These are phyloP conservation scores for Hydnomerulius pinastri DNA, from an alignment of 768 basidiomycete species.

Conservation along the genomic window DNA sequence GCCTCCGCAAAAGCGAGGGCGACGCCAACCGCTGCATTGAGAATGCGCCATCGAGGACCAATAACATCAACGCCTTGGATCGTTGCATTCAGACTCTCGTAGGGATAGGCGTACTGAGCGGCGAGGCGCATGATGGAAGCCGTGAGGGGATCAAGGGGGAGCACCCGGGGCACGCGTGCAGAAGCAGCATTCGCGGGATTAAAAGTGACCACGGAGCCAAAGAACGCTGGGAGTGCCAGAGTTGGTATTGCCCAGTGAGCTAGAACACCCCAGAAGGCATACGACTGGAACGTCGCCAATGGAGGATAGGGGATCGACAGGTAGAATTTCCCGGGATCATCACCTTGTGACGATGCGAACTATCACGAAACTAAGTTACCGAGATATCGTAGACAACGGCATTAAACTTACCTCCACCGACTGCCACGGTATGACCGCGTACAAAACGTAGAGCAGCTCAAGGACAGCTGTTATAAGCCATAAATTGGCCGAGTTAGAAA, in stretches of 20 bases:
- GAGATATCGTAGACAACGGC: not conserved
- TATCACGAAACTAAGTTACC: constrained; percentile 9
- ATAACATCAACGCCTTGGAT: constrained; percentile 52
- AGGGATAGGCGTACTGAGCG: constrained; percentile 60
- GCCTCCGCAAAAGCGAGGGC: constrained; percentile 74
- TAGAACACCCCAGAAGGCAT: constrained; percentile 54
- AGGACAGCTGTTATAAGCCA: constrained; percentile 53
- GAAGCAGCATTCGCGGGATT: constrained; percentile 40
- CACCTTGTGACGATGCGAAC: constrained; percentile 17
- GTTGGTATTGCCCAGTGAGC: constrained; percentile 66
- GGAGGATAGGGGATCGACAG: constrained; percentile 51
- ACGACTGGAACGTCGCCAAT: constrained; percentile 42
- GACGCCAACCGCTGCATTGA: constrained; percentile 54
- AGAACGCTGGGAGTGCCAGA: constrained; percentile 55
- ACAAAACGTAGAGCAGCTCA: constrained; percentile 57
- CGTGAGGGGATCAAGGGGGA: constrained; percentile 60
- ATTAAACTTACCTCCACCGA: constrained; percentile 40
- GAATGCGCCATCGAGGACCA: constrained; percentile 55
- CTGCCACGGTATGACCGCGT: constrained; percentile 56
- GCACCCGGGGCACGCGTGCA: constrained; percentile 20
- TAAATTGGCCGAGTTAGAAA: constrained; percentile 68
- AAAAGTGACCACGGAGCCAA: constrained; percentile 67
- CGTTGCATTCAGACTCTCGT: constrained; percentile 22
- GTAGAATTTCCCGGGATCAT: constrained; percentile 9
- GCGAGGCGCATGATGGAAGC: constrained; percentile 67